Evolutionary conservation across 805 yeast genomes (phyloP).

Genomic region (Hanseniaspora clermontiae): DNA sequence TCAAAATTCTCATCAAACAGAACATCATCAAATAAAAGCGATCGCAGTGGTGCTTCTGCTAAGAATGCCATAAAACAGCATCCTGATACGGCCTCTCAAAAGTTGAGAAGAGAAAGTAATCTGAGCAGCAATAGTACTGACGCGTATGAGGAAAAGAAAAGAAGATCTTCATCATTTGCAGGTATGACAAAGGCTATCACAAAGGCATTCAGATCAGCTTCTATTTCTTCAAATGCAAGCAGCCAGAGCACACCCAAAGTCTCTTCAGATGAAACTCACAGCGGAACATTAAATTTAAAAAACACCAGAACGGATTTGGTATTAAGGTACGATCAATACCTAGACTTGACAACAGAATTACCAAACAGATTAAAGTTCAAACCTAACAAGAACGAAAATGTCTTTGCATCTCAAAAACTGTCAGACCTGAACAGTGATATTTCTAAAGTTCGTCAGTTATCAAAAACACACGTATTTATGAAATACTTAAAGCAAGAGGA

Average conservation of each 20-base stretch:
- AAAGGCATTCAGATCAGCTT: constrained; percentile 12
- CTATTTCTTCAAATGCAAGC: constrained; percentile 2
- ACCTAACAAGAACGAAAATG: neutral
- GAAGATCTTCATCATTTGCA: constrained; percentile 6
- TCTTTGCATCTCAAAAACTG: neutral
- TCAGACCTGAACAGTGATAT: neutral
- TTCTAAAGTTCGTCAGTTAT: constrained; percentile 1
- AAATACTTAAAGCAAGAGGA: constrained; percentile 11
- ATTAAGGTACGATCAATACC: neutral
- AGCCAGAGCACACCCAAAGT: neutral
- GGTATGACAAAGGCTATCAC: constrained; percentile 13
- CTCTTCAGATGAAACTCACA: neutral
- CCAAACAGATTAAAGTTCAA: neutral
- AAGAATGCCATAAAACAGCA: neutral
- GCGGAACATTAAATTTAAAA: neutral
- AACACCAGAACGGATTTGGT: neutral
- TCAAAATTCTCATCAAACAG: constrained; percentile 41
- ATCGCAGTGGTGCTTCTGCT: constrained; percentile 26
- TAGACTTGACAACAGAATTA: neutral
- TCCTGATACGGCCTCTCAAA: neutral
- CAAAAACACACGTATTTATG: constrained; percentile 2
- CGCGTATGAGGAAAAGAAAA: constrained; percentile 46
- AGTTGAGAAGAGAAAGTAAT: constrained; percentile 75
- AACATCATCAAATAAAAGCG: constrained; percentile 37
- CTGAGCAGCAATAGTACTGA: constrained; percentile 76